phyloP scores from a whole-genome alignment of 2,329 filamentous ascomycete genomes.

The Dactylellina haptotyla region DNA sequence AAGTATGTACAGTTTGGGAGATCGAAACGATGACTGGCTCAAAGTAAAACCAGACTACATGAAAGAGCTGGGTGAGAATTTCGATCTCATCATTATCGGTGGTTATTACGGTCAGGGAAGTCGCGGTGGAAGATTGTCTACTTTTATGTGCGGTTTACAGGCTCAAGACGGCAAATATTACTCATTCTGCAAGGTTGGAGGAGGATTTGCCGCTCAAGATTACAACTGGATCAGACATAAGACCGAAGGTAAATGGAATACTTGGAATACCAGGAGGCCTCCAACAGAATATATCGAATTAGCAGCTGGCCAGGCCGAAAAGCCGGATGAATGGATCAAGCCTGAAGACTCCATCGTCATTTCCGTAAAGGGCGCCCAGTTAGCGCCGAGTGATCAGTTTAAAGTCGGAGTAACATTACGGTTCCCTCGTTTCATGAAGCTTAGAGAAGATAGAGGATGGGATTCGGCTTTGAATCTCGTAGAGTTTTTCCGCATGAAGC shows the following conservation, averaged over 20 bases:
- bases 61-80: conserved; percentile 90
- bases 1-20: conserved; percentile 85
- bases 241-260: conserved; percentile 90
- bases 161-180: conserved; percentile 70
- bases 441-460: conserved; percentile 88
- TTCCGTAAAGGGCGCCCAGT: conserved; percentile 85
- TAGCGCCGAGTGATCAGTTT: conserved; percentile 80
- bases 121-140: conserved; percentile 82
- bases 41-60: conserved; percentile 99
- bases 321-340: conserved; percentile 91
- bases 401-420: conserved; percentile 79
- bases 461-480: conserved; percentile 78
- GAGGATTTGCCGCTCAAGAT: conserved; percentile 84
- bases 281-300: conserved; percentile 83
- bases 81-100: conserved; percentile 89
- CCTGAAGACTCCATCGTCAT: conserved; percentile 88
- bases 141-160: conserved; percentile 87
- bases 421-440: conserved; percentile 86
- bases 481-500: conserved; percentile 77
- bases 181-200: conserved; percentile 99
- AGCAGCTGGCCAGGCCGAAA: conserved; percentile 79
- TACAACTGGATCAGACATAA: conserved; percentile 83
- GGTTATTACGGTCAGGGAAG: conserved; percentile 91
- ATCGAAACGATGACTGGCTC: conserved; percentile 94
- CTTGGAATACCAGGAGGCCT: conserved; percentile 81